phyloP scores from a whole-genome alignment of 1,284 basidiomycete species.

The Cutaneotrichosporon sp. region DNA sequence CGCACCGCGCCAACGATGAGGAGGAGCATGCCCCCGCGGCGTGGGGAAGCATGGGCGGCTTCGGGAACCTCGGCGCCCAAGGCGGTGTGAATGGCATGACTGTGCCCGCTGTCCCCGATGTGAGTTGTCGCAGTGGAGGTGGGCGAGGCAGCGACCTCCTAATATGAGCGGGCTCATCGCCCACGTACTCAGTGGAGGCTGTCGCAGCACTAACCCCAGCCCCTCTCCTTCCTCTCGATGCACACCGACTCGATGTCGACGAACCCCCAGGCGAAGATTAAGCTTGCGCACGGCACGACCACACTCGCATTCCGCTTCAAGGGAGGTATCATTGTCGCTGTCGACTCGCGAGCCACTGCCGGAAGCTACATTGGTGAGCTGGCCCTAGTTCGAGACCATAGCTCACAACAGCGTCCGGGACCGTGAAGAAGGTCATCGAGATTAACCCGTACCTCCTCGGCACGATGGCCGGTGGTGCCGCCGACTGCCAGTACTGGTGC shows the following conservation, averaged over 20 bases:
- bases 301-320: constrained; percentile 95
- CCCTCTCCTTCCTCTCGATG: constrained; percentile 76
- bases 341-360: constrained; percentile 95
- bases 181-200: too few relatives aligned
- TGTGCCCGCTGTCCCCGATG: constrained; percentile 44
- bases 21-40: constrained; percentile 54
- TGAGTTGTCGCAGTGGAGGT: constrained; percentile 23
- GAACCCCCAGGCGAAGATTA: constrained; percentile 89
- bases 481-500: constrained; percentile 53
- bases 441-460: constrained; percentile 98
- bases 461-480: constrained; percentile 98
- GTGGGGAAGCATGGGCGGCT: constrained; percentile 77
- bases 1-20: constrained; percentile 29
- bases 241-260: constrained; percentile 86
- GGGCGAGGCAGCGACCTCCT: too few relatives aligned
- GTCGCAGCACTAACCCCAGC: constrained; percentile 55
- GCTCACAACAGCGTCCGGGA: constrained; percentile 69
- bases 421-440: constrained; percentile 98
- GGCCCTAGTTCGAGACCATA: not conserved
- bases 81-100: constrained; percentile 43
- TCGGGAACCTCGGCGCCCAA: constrained; percentile 53
- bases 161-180: too few relatives aligned
- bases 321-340: constrained; percentile 95
- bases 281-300: constrained; percentile 98
- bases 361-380: constrained; percentile 88